Base-by-base conservation (phyloP, 495 filamentous ascomycete species). In the Talaromyces adpressus region DNA sequence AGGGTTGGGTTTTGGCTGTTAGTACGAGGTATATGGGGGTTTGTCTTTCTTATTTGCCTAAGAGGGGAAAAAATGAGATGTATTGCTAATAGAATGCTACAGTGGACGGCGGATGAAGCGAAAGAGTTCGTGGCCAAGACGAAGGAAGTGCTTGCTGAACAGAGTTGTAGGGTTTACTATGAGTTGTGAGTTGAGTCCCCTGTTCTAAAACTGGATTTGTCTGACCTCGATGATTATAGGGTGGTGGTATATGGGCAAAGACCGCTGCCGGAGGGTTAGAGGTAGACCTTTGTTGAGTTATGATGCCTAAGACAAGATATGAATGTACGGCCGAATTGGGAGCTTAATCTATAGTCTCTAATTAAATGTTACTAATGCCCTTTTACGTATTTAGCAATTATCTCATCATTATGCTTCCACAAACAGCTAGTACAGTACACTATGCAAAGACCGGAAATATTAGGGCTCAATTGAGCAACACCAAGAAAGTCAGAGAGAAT, bases 101-200 rank as follows among this genome's bases (percentile, higher is more conserved):
- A 60, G 58, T 60, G 58, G 58, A 60, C 58, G 6, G 58, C 58
- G 6, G 39, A 60, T 29, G 20, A 60, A 49, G 58, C 58, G 6
- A 39, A 41, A 25, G 58, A 60, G 9, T 60, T 60, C 7, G 58
- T 60, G 18, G 39, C 7, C 6, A 23, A 14, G 11, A 60, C 58
- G 16, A 39, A 45, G 2, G 14, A 29, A 41, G 58, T 27, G 25
- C 14, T 60, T 27, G 36, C 2, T 12, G 23, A 60, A 14, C 32
- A 41, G 20, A n/a, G 16, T 6, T n/a, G 36, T 60, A 41, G 39
- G 12, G 58, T 60, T 7, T 60, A 60, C 36, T 60, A 60, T 47
- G 58, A 60, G 25, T 23, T 60, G 58, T 60, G 36, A 60, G 58
- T 60, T 27, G 2, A n/a, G 1, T 6, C 20, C 29, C 27, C 1